Evolutionary conservation across 140 eudicot species (phyloP).

Genomic region (Cichorium intybus): DNA sequence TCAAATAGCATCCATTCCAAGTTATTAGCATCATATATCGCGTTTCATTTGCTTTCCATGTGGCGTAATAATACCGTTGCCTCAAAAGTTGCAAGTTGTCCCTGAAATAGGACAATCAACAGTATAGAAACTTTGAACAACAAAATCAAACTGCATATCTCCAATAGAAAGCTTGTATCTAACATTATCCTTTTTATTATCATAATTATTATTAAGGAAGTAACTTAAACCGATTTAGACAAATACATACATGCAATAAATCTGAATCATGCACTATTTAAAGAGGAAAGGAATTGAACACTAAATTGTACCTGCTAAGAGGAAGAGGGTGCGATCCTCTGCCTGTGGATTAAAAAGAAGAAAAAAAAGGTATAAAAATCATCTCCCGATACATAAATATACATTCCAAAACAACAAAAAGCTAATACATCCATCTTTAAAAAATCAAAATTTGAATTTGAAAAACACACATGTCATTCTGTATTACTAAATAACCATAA

Average conservation of each 20-base stretch:
- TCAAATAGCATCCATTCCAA: slow-evolving; percentile 81
- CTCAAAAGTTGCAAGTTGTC: slow-evolving; percentile 86
- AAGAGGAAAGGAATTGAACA: slow-evolving; percentile 3
- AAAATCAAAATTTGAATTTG: not conserved
- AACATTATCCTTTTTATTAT: no score
- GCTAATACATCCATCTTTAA: not conserved
- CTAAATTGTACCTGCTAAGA: slow-evolving; percentile 70
- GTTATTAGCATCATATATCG: slow-evolving; percentile 94
- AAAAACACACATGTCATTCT: not conserved
- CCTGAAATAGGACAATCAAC: slow-evolving; percentile 39
- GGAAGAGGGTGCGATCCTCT: slow-evolving; percentile 97
- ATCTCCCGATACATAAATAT: not conserved
- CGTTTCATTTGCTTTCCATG: slow-evolving; percentile 99
- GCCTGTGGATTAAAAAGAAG: slow-evolving; percentile 36
- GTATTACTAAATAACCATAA: slow-evolving; percentile 4
- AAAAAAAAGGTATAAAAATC: not conserved
- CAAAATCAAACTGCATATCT: slow-evolving; percentile 2
- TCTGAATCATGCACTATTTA: not conserved
- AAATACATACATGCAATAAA: not conserved
- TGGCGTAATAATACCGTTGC: slow-evolving; percentile 94
- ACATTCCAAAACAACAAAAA: not conserved
- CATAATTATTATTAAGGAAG: no score
- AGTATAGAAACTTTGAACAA: slow-evolving; percentile 12
- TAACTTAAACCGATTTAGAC: not conserved
- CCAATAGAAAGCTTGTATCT: not conserved